These are phyloP conservation scores for Neoascochyta sp. DNA, from an alignment of 2,329 filamentous ascomycete genomes.

Conservation along the genomic window DNA sequence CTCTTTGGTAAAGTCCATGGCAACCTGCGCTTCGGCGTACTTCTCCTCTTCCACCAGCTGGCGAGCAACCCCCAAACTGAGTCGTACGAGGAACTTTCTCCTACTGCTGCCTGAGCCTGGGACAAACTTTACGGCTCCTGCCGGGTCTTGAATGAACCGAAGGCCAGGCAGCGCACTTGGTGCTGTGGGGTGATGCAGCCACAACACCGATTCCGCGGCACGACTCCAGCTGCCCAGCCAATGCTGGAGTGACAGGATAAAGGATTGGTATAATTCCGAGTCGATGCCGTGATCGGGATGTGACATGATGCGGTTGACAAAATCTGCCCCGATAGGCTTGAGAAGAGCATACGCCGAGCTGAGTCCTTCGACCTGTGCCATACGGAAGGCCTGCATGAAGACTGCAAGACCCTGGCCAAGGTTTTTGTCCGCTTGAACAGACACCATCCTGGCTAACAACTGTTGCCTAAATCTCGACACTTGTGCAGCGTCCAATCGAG, in stretches of 20 bases:
- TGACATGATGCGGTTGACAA: slow-evolving; percentile 25
- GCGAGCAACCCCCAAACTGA: slow-evolving; percentile 30
- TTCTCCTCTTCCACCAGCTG: slow-evolving; percentile 27
- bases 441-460: slow-evolving; percentile 24
- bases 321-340: slow-evolving; percentile 19
- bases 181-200: slow-evolving; percentile 27
- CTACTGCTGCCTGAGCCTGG: slow-evolving; percentile 7
- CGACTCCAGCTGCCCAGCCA: slow-evolving; percentile 25
- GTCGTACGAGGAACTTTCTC: slow-evolving; percentile 24
- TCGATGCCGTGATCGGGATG: slow-evolving; percentile 6
- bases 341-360: slow-evolving; percentile 10
- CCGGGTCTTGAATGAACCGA: slow-evolving; percentile 20
- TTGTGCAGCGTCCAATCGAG: slow-evolving; percentile 9
- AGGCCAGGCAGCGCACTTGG: slow-evolving; percentile 19
- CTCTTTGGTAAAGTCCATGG: slow-evolving; percentile 28
- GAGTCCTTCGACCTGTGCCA: slow-evolving; percentile 10
- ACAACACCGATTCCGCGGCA: slow-evolving; percentile 26
- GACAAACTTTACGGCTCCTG: slow-evolving; percentile 14
- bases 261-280: slow-evolving; percentile 21
- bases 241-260: slow-evolving; percentile 15
- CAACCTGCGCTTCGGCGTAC: slow-evolving; percentile 26
- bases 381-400: slow-evolving; percentile 24
- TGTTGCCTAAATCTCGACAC: slow-evolving; percentile 18
- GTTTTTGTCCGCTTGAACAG: slow-evolving; percentile 7
- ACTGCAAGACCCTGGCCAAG: slow-evolving; percentile 17